Evolutionary conservation across 352 stramenopile species (phyloP), one percentile per base, ranked within the genome.

Genomic region (Lagenidium sp.): DNA sequence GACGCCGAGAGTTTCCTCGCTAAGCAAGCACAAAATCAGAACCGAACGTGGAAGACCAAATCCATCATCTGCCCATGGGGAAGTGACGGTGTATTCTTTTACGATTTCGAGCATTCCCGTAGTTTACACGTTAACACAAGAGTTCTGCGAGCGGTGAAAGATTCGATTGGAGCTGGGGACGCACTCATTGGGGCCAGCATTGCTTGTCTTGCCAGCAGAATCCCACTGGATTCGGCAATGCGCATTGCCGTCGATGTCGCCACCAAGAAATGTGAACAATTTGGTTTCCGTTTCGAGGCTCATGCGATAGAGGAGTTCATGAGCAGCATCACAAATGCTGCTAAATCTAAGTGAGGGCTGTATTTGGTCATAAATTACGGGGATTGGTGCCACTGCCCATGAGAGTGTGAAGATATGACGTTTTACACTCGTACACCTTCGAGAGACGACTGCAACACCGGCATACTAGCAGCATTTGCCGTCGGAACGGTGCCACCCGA

Each of bases 61-160:
- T n/a, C n/a, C n/a, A n/a, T n/a, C 36, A 68, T 91, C 28, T 85
- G 70, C 50, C 75, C 79, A 3, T 88, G 79, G 71, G 73, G 68
- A 6, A 38, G 44, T 2, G 54, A 82, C 1, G 75, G 75, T 6
- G 73, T 87, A 11, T 82, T 75, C 39, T 85, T 64, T 49, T 44
- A 74, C 20, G 48, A 74, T 8, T 58, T 64, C 31, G 29, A 6
- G 0, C 30, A 19, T 20, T 35, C 45, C 1, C 50, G 68, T 39
- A n/a, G n/a, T n/a, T n/a, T n/a, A n/a, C 70, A 81, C 23, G 64
- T 82, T 6, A 23, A 49, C 4, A 55, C 74, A 36, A 35, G 51
- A 28, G 32, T 48, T 4, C 50, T 85, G 22, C 57, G 56, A 10
- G 8, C 24, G 15, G 57, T 82, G 1, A 50, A 86, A 21, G 74